Base-by-base conservation (phyloP, 345 rosid species). In the Eucalyptus virginea region DNA sequence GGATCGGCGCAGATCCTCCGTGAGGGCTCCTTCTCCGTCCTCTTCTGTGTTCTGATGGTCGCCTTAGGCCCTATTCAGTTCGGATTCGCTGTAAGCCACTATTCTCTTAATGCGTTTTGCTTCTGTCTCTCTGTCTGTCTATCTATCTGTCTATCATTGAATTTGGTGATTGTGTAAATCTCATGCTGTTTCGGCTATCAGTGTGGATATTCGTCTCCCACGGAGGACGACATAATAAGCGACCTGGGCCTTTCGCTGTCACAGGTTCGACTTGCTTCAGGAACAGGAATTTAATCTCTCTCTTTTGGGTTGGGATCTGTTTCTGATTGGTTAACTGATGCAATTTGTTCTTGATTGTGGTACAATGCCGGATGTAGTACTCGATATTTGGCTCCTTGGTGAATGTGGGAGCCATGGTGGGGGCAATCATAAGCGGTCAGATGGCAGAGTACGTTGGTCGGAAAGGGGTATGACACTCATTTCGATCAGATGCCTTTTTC, bases 401-500 rank as follows among this genome's bases (percentile, higher is more conserved):
- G 11, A 96, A 96, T 90, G 98, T 94, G 89, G 98, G 97, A 19
- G 98, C 98, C 81, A 96, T 95, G 97, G 93, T 95, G 65, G 98
- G 98, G 49, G 96, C 97, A 11, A 94, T 96, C 45, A 91, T 95
- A 34, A 94, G 97, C 62, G 98, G 98, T 87, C 98, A 96, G 91
- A 95, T 96, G 80, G 93, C 98, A 0, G 98, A 96, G 91, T 93
- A 94, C 88, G 89, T 96, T 88, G 98, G 98, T 88, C 91, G 97
- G 54, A 96, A 96, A 91, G 95, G 98, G 96, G 98, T 96, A 94
- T 28, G 88, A 15, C 42, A 3, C 26, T 72, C 8, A 34, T 34
- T 72, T 9, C 81, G 44, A 72, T 72, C 4, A 18, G 81, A 10
- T 72, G 81, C 81, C 81, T 9, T 18, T 19, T 37, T 34, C 81